Evolutionary conservation across 2,329 filamentous ascomycete genomes (phyloP), one percentile per base, ranked within the genome.

Genomic region (Pseudogymnoascus sp.): DNA sequence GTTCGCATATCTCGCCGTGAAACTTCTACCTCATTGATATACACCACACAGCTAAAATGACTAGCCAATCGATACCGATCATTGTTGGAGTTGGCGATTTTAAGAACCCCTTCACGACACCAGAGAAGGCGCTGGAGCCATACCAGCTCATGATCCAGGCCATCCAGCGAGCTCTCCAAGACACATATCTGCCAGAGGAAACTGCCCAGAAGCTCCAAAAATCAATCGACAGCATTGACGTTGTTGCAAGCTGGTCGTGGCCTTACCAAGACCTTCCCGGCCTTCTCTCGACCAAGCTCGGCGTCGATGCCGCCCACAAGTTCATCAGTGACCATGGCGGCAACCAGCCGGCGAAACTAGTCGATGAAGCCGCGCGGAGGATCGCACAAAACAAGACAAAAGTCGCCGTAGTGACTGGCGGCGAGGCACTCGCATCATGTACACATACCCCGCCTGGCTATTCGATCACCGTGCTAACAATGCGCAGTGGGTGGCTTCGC

Each of bases 211-310:
- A 74, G 0, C 70, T 87, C 0, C 77, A 77, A 64, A 68, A 74
- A 0, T 72, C 73, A 0, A 81, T 87, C 61, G 85, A 88, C 69
- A 84, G 81, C 67, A 76, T 89, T 53, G 77, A 81, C 46, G 79
- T 87, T 3, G 84, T 88, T 8, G 79, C 78, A 42, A 84, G 83
- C 0, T 89, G 86, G 86, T 87, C 86, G 0, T 88, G 86, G 86
- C 80, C 82, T 0, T 89, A 89, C 69, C 73, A 77, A 1, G 81
- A 89, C 69, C 72, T 88, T 1, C 84, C 85, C 0, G 77, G 76
- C 4, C 73, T 84, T 1, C 70, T 89, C 5, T 76, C 81, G 0
- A 67, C 79, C 40, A 78, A 76, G 38, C 72, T 89, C 2, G 77
- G 75, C 0, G 74, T 84, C 3, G 71, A 77, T 2, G 75, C 81